Evolutionary conservation across 2,329 filamentous ascomycete species (phyloP), one percentile per base, ranked within the genome.

Genomic region (Xylariaceae sp.): DNA sequence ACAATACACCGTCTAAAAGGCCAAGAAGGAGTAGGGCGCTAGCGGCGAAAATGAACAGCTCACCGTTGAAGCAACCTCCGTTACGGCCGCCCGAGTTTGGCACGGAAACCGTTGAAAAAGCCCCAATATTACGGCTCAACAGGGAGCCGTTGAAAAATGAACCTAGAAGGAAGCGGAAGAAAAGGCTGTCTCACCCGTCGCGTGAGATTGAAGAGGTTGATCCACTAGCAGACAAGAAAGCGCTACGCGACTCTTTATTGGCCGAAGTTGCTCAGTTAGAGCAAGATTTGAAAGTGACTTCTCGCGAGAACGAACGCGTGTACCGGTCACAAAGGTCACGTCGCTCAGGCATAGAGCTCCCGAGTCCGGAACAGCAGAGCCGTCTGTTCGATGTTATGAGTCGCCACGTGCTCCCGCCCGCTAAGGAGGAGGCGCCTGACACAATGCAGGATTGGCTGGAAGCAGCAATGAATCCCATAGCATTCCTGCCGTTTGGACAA

Each of bases 261-360:
- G 67, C 67, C 4, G 73, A 86, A 51, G 60, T 85, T 3, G 64
- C 68, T 26, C 63, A 65, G 30, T 59, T 87, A 1, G 70, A 76
- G 52, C 66, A 65, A 15, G 82, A 87, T 46, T 53, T 85, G n/a
- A 57, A 66, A 7, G 53, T 77, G 4, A 69, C 76, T 6, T 69
- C 69, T 35, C 65, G 63, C n/a, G 81, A 81, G 51, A 81, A 80
- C 36, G 69, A 75, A 32, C 69, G 74, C 13, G 60, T 79, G 34
- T 63, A 69, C 19, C 61, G 69, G 34, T 52, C 60, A 2, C 63
- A 67, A 5, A 63, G 67, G 9, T 54, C 56, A 50, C 50, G 21
- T 38, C 45, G n/a, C 27, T 48, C 3, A 48, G 21, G 11, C 8
- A 27, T 51, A 0, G 47, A 62, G 4, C 57, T 62, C 3, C 16